Base-by-base conservation (phyloP, 169 alveolate species). In the Theileria sp. region DNA sequence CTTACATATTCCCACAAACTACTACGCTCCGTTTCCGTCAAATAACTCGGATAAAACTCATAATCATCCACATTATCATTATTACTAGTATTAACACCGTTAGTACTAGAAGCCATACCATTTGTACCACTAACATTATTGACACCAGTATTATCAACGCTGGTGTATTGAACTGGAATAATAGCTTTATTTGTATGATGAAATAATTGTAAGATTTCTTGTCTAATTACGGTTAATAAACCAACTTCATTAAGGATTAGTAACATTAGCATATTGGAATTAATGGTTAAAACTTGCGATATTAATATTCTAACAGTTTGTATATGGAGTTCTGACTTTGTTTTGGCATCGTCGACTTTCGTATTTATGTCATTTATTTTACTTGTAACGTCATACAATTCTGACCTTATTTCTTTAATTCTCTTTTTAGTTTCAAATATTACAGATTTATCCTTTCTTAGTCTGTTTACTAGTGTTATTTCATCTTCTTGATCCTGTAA, bases 1-100 rank as follows among this genome's bases (percentile, higher is more conserved):
- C 91, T 81, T 34, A 85, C 67, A 54, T 72, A 73, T 13, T 85
- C 86, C 91, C 91, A 85, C 7, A 85, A 34, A 15, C n/a, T 50
- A 15, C 60, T 75, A 6, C 86, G 74, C 66, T 83, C 86, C 19
- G 34, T 50, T 62, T 83, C 84, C 19, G 75, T 72, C 9, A 83
- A 36, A 50, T 81, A 81, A 12, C 83, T 71, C 12, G 88, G 80
- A 32, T 64, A 64, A 54, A 71, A 26, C 71, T 49, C 64, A 7
- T 58, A 64, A 3, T 64, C 72, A 7, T 21, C 72, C 4, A 28
- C 38, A 13, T 64, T 44, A 44, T 10, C 54, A 13, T 44, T 44
- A 44, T 44, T 44, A 44, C 17, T 44, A 8, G 54, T 7, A 44
- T 44, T 44, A 44, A 44, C 19, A 44, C 36, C 36, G 36, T 44